Base-by-base conservation (phyloP, 148 eudicot genomes). In the Pouteria glomerata region DNA sequence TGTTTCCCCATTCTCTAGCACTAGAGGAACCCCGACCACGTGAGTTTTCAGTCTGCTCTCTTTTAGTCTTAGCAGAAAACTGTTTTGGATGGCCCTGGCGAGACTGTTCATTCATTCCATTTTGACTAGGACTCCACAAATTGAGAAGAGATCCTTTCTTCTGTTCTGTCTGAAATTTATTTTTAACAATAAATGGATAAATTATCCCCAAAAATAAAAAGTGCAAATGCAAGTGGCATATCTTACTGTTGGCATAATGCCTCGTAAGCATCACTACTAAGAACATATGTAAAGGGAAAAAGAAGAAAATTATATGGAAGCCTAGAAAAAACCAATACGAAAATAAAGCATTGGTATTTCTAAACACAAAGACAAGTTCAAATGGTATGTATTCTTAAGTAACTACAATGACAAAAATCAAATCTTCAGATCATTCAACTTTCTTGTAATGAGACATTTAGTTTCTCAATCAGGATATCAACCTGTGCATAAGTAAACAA, bases 21-120 rank as follows among this genome's bases (percentile, higher is more conserved):
- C 69, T 76, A 42, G 86, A 78, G 42, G 90, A 74, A 27, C 89
- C 92, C 96, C 98, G 84, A 48, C 89, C 89, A 58, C 87, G 83
- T 16, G 74, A 59, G 52, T 67, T 77, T 51, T 70, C 76, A 30
- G n/a, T 59, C 57, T 59, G 57, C 42, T 66, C 70, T 67, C n/a
- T n/a, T n/a, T n/a, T n/a, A n/a, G 18, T 55, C 58, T 68, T 59
- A 21, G 35, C 68, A 56, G 58, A 21, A 34, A 41, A 56, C 59
- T 30, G 39, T 56, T 57, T 79, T 52, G 77, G 66, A 34, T 24
- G 47, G 19, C 74, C 83, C 83, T 78, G 74, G 2, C 70, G 68
- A 23, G 80, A n/a, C 44, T 48, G 42, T 67, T 67, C 71, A 50
- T 31, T 67, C 24, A 4, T 30, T 67, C 33, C 69, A 65, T 45